Base-by-base conservation (phyloP, 169 alveolate species). In the Sarcocystis neurona region DNA sequence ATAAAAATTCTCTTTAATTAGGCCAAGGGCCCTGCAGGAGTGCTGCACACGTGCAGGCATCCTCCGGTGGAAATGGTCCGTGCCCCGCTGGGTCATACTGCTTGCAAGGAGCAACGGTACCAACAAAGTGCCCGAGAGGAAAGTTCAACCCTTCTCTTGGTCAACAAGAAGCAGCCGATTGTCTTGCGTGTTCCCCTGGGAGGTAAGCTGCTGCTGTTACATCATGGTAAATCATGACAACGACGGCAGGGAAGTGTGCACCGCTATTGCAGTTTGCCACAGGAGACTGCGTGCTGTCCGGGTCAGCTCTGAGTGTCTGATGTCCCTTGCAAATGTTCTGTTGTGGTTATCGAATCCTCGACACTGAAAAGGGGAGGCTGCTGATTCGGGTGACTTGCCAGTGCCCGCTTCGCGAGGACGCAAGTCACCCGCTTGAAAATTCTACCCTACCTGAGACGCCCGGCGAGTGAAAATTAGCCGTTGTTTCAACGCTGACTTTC, bases 1-100 rank as follows among this genome's bases (percentile, higher is more conserved):
- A 0, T 6, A 23, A 10, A 20, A 8, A 10, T 10, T 44, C 63
- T 27, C 66, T n/a, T 39, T 39, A 44, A 34, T 84, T 78, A 60
- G 68, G 80, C 47, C 50, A 39, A 63, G 89, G 89, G 48, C 58
- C n/a, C 30, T 84, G 30, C 66, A 63, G 78, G 32, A 43, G 32
- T 48, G 80, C 80, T 23, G 89, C 80, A 63, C n/a, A n/a, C n/a
- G 37, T 79, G 63, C 43, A 84, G 60, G 48, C n/a, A 20, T 39
- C 41, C 0, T 12, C n/a, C 18, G 89, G 44, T 0, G 46, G 88
- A 50, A 1, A 60, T 32, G 89, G 53, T 27, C 30, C 10, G 15
- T 74, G 90, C 84, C 94, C 96, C 0, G 84, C 41, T 66, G 97
- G 97, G 20, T 89, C 68, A 56, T 93, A 91, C 87, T 94, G 97